phyloP scores from a whole-genome alignment of 192 early-diverging fungal genomes.

The Podila horticola region DNA sequence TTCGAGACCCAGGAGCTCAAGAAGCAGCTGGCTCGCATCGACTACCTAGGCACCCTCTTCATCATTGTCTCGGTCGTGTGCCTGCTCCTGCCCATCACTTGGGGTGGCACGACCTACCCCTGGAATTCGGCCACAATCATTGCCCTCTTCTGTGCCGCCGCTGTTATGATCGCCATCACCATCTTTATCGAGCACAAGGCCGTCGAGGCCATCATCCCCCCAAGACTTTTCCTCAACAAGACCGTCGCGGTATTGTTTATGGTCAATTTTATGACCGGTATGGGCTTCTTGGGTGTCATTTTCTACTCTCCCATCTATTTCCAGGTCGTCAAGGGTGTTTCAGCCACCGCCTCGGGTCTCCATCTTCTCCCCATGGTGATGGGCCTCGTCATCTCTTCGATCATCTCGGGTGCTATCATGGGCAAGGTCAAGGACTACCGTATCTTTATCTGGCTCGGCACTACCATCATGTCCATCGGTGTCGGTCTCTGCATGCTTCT shows the following conservation, averaged over 20 bases:
- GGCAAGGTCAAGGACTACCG: slow-evolving; percentile 67
- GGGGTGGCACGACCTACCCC: slow-evolving; percentile 76
- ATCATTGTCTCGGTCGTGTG: slow-evolving; percentile 63
- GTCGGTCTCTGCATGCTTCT: slow-evolving; percentile 66
- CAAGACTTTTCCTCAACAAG: slow-evolving; percentile 70
- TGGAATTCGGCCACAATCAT: slow-evolving; percentile 76
- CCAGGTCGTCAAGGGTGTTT: slow-evolving; percentile 79
- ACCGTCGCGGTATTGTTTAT: slow-evolving; percentile 67
- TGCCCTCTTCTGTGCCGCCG: slow-evolving; percentile 59
- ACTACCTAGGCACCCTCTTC: slow-evolving; percentile 68
- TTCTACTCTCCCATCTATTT: slow-evolving; percentile 89
- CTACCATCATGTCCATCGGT: slow-evolving; percentile 69
- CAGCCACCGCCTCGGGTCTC: slow-evolving; percentile 80
- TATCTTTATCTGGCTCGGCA: slow-evolving; percentile 71
- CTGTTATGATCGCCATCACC: slow-evolving; percentile 61
- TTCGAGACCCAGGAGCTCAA: slow-evolving; percentile 56
- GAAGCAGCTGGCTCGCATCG: slow-evolving; percentile 75
- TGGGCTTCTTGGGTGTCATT: slow-evolving; percentile 68
- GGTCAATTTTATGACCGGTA: slow-evolving; percentile 72
- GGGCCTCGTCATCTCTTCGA: slow-evolving; percentile 75
- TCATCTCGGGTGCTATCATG: slow-evolving; percentile 71
- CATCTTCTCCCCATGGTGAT: slow-evolving; percentile 78
- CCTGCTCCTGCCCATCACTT: slow-evolving; percentile 75
- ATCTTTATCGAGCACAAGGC: slow-evolving; percentile 73
- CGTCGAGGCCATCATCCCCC: slow-evolving; percentile 79